Evolutionary conservation across 768 basidiomycete genomes (phyloP), one percentile per base, ranked within the genome.

Genomic region (Termitomyces sp.): DNA sequence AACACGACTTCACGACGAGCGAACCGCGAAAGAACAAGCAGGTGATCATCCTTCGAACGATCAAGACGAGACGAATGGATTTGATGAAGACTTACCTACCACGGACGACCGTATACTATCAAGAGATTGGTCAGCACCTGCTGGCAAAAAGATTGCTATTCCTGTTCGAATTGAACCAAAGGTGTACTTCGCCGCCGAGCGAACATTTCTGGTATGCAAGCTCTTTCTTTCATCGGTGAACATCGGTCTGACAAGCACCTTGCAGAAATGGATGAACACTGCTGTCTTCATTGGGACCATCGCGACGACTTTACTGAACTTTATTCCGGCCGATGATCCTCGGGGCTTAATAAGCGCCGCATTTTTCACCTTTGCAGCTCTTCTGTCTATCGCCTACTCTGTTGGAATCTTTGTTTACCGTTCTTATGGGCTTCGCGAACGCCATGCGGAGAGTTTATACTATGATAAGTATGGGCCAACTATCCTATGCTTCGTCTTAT

Each of bases 111-210:
- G 84, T 59, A 68, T 87, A 16, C 67, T 89, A 48, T 82, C 79
- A 53, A 77, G 87, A 55, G 81, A 83, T 58, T 92, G 88, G 86
- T 76, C 69, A 26, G 96, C 95, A 1, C 90, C 92, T 0, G 73
- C 79, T 43, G 95, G 95, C 11, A 98, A 98, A 77, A 80, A 82
- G 62, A 95, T 99, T 57, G 84, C 94, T 0, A 85, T 98, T 3
- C 94, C 96, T 26, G 89, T 99, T n/a, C 83, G 97, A 54, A 83
- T 99, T 48, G 97, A 99, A 71, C 97, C 97, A 30, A 99, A 99
- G 74, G 94, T 97, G 3, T 96, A 95, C 68, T 99, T 98, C 69
- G 97, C 97, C 6, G 87, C 88, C 38, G 95, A 98, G 72, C 80
- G 96, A 60, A 98, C 95, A 14, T 96, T 94, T 80, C 70, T 95